Evolutionary conservation across 768 basidiomycete genomes (phyloP).

Genomic region (Cubamyces lactineus): DNA sequence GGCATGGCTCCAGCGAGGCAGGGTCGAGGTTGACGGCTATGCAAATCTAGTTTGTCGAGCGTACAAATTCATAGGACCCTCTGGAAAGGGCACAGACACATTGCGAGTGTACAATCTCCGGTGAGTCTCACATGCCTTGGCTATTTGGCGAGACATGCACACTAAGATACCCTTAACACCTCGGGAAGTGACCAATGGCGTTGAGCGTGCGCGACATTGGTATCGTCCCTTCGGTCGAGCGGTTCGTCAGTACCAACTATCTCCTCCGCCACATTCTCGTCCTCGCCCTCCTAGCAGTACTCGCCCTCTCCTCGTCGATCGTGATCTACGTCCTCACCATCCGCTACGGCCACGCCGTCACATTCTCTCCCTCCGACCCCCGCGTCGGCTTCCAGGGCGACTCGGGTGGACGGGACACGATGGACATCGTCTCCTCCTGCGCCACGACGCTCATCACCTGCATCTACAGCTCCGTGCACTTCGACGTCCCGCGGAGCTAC

Average conservation of each 20-base stretch:
- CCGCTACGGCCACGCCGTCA: slow-evolving; percentile 18
- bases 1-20: too few relatives aligned
- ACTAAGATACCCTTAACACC: too few relatives aligned
- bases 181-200: neutral
- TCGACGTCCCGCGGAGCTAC: slow-evolving; percentile 22
- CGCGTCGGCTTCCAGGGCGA: slow-evolving; percentile 18
- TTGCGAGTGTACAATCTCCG: too few relatives aligned
- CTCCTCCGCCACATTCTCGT: slow-evolving; percentile 21
- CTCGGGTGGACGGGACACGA: slow-evolving; percentile 12
- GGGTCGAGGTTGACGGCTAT: too few relatives aligned
- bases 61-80: too few relatives aligned
- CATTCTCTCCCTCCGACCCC: slow-evolving; percentile 21
- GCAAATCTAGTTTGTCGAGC: too few relatives aligned
- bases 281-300: slow-evolving; percentile 8
- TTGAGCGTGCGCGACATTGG: slow-evolving; percentile 15
- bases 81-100: too few relatives aligned
- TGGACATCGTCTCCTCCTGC: slow-evolving; percentile 23
- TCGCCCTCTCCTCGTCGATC: slow-evolving; percentile 8
- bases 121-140: too few relatives aligned
- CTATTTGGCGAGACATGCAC: too few relatives aligned
- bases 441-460: slow-evolving; percentile 22
- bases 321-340: slow-evolving; percentile 9
- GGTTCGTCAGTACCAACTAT: slow-evolving; percentile 24
- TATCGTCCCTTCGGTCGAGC: slow-evolving; percentile 21
- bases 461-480: slow-evolving; percentile 25